phyloP scores from a whole-genome alignment of 2,329 filamentous ascomycete species.

The Cytospora piceae region DNA sequence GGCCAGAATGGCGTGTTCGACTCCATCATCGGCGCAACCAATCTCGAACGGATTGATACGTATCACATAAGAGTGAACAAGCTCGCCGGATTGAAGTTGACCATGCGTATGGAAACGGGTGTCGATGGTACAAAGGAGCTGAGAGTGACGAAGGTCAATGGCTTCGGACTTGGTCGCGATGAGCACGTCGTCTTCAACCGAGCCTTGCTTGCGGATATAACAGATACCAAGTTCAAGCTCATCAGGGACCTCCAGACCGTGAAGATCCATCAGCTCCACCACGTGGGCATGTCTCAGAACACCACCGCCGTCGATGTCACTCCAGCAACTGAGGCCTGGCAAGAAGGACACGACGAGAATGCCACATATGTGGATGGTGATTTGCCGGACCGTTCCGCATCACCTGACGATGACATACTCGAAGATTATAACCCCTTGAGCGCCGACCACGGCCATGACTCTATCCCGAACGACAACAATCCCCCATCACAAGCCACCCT shows the following conservation, averaged over 20 bases:
- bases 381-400: slow-evolving; percentile 6
- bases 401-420: slow-evolving; percentile 14
- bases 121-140: slow-evolving; percentile 52
- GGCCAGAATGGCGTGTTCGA: slow-evolving; percentile 51
- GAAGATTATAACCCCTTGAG: slow-evolving; percentile 7
- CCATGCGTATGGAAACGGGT: slow-evolving; percentile 67
- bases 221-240: slow-evolving; percentile 83
- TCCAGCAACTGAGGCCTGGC: slow-evolving; percentile 33
- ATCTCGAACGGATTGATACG: slow-evolving; percentile 49
- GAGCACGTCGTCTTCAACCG: slow-evolving; percentile 83
- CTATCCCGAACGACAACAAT: neutral
- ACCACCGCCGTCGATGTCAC: slow-evolving; percentile 33
- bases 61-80: slow-evolving; percentile 54
- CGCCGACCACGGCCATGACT: neutral
- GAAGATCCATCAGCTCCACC: slow-evolving; percentile 49
- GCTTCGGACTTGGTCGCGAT: slow-evolving; percentile 80
- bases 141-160: slow-evolving; percentile 80
- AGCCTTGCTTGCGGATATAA: slow-evolving; percentile 74
- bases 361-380: slow-evolving; percentile 1
- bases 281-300: slow-evolving; percentile 72
- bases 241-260: slow-evolving; percentile 64
- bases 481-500: slow-evolving; percentile 15
- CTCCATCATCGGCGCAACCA: slow-evolving; percentile 51
- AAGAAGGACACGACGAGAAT: slow-evolving; percentile 27
- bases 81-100: slow-evolving; percentile 63